Evolutionary conservation across 2,329 filamentous ascomycete species (phyloP).

Genomic region (Ophiocordyceps unilateralis): DNA sequence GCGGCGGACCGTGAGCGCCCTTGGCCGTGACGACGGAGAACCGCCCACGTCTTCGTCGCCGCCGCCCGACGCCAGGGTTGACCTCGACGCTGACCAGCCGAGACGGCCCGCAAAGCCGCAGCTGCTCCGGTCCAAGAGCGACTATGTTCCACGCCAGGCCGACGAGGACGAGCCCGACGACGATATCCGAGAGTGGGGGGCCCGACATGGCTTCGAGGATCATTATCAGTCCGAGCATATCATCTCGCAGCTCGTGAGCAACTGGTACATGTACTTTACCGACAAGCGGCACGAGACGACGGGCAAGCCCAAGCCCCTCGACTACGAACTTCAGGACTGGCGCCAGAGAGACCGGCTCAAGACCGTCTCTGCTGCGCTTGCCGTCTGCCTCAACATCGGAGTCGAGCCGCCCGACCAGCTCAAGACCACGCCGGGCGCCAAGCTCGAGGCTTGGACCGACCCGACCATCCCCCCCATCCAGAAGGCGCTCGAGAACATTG

Average conservation of each 20-base stretch:
- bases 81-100: conserved; percentile 17
- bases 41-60: conserved; percentile 1
- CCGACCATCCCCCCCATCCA: conserved; percentile 64
- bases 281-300: conserved; percentile 95
- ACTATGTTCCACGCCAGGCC: conserved; percentile 27
- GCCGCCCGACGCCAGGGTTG: conserved; percentile 10
- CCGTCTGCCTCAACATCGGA: conserved; percentile 90
- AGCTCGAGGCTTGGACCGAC: conserved; percentile 93
- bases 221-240: conserved; percentile 86
- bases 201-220: conserved; percentile 79
- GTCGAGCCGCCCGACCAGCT: conserved; percentile 95
- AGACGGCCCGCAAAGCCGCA: conserved; percentile 27
- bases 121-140: conserved; percentile 40
- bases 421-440: conserved; percentile 84
- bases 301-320: conserved; percentile 59
- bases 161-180: conserved; percentile 23
- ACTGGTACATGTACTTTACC: conserved; percentile 99
- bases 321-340: conserved; percentile 71
- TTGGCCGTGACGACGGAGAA: conserved; percentile 22
- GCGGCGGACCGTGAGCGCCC: conserved; percentile 27
- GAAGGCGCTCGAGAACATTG: conserved; percentile 85
- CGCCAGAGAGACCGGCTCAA: conserved; percentile 92
- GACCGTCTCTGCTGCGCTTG: conserved; percentile 87
- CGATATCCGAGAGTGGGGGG: conserved; percentile 34
- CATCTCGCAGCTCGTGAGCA: conserved; percentile 67